Conservation (phyloP, 257 asterid genomes). For the Solanum boliviense region DNA sequence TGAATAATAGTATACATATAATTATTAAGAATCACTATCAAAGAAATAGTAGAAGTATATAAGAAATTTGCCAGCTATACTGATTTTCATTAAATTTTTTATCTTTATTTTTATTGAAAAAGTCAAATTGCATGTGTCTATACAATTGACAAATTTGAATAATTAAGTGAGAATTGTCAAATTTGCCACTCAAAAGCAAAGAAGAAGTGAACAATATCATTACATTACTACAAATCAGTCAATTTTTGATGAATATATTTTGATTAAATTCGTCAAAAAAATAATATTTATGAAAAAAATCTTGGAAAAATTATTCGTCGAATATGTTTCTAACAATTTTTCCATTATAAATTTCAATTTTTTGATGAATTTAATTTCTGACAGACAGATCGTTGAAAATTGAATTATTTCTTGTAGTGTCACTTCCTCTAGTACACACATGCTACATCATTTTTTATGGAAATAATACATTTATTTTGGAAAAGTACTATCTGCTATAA, state of each 20-base stretch:
- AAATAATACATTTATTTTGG: neutral
- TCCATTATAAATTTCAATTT: neutral
- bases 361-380: neutral
- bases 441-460: neutral
- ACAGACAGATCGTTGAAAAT: fast-evolving
- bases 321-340: neutral
- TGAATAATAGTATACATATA: neutral
- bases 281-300: neutral
- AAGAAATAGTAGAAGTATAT: neutral
- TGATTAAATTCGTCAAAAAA: neutral
- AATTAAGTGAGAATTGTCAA: neutral
- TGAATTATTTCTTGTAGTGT: neutral
- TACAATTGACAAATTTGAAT: neutral
- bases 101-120: neutral
- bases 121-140: neutral
- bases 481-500: neutral
- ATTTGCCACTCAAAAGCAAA: neutral
- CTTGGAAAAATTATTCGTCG: neutral
- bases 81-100: neutral
- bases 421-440: neutral
- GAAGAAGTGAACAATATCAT: neutral
- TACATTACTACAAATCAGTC: neutral
- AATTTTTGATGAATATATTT: neutral
- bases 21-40: neutral
- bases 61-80: neutral